A percentile compares a stretch with the other conserved stretches of the same genome.
phyloP scores from a whole-genome alignment of 2,329 filamentous ascomycete species.

The Cercospora sojina region DNA sequence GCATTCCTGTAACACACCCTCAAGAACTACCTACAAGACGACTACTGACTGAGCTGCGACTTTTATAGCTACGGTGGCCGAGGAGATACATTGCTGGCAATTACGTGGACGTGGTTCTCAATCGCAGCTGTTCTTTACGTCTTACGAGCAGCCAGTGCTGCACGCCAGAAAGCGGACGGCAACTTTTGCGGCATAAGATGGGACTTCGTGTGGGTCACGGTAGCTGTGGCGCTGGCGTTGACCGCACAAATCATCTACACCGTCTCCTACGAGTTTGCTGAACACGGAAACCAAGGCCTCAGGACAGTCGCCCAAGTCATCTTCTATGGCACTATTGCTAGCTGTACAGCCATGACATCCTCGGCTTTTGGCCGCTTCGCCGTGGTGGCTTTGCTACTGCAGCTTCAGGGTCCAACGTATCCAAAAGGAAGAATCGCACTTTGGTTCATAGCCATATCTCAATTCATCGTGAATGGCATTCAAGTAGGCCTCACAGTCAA shows the following conservation, averaged over 20 bases:
- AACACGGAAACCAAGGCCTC: background rate
- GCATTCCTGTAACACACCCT: background rate
- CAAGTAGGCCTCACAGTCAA: constrained; percentile 14
- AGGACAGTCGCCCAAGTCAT: constrained; percentile 5
- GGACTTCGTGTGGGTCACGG: constrained; percentile 18
- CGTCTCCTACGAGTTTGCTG: background rate
- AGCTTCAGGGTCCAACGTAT: constrained; percentile 14
- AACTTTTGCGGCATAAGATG: constrained; percentile 14
- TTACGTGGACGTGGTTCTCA: constrained; percentile 22
- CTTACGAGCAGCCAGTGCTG: constrained; percentile 13
- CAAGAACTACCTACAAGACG: background rate
- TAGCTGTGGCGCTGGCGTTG: constrained; percentile 9
- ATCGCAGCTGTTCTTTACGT: constrained; percentile 16
- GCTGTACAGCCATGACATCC: constrained; percentile 5
- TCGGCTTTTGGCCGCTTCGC: constrained; percentile 17
- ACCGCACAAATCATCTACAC: constrained; percentile 2
- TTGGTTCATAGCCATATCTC: constrained; percentile 12
- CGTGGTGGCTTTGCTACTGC: constrained; percentile 16
- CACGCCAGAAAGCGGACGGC: constrained; percentile 4
- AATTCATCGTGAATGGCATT: constrained; percentile 1
- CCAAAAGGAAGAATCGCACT: constrained; percentile 10
- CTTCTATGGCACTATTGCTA: constrained; percentile 3
- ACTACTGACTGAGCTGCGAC: background rate
- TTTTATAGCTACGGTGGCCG: constrained; percentile 10
- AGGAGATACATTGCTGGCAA: constrained; percentile 10